Evolutionary conservation across 1,284 basidiomycete species (phyloP), one percentile per base, ranked within the genome.

Genomic region (Golubevia sp.): DNA sequence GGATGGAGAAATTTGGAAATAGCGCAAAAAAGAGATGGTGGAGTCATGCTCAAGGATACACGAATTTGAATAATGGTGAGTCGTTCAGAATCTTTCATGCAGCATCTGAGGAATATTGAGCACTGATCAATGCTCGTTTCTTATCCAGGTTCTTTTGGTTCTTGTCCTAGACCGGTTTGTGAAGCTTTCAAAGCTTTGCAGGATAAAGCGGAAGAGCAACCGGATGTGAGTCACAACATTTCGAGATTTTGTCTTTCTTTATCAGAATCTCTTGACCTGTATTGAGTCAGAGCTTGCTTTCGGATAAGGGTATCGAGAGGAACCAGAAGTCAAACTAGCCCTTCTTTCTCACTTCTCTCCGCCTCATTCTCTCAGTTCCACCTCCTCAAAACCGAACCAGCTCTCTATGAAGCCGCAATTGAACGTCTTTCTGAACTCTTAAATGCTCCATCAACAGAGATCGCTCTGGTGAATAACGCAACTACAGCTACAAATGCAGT

Each of bases 41-140:
- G 79, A 85, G 84, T 7, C 88, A 91, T 58, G 87, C 88, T 53
- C 82, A 87, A 1, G 85, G 86, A 27, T 90, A 90, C 72, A 83
- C 90, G 61, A 90, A 91, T 76, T 77, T 91, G 51, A 91, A 91
- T 70, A 85, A 90, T 62, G 90, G 89, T 88, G 50, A 56, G 86
- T 66, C 5, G 20, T 55, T 49, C 23, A n/a, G 56, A 3, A 3
- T 15, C 24, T 8, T 44, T 30, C 20, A 2, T 49, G 48, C 18
- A 49, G 20, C 18, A 49, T 23, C 18, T 18, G 48, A 23, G 18
- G 48, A 49, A 49, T 49, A 23, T 18, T 23, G 18, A 49, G 18
- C 20, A 49, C 48, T 49, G 48, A 49, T 49, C 48, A 23, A 49
- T 56, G 23, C 11, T 25, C 34, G 55, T 26, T 57, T 55, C 13